These are phyloP conservation scores for Talaromyces thailandensis DNA, from an alignment of 495 filamentous ascomycete genomes.

Conservation along the genomic window DNA sequence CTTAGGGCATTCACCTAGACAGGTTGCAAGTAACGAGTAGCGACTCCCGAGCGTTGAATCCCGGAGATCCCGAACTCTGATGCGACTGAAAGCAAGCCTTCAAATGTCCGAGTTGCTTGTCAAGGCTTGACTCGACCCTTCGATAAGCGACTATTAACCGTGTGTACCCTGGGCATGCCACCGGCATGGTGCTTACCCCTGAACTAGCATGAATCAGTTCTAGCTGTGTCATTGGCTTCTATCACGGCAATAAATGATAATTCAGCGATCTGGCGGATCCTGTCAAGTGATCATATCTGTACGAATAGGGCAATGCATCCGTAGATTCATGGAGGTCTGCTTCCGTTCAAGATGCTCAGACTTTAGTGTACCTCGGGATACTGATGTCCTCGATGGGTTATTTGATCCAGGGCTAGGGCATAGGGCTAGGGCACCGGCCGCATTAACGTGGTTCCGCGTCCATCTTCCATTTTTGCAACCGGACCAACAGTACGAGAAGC, in stretches of 20 bases:
- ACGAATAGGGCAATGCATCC: not conserved
- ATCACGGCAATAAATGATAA: not conserved
- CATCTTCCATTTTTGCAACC: not conserved
- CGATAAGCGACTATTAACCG: too few species aligned
- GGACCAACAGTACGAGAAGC: too few species aligned
- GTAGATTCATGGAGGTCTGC: too few species aligned
- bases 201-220: not conserved
- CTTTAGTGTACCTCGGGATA: too few species aligned
- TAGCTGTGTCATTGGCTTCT: too few species aligned
- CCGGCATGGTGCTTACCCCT: not conserved
- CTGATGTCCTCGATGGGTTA: too few species aligned
- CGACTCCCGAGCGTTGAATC: not conserved
- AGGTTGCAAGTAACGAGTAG: not conserved
- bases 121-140: not conserved
- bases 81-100: not conserved
- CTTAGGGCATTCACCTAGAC: not conserved
- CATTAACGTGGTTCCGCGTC: not conserved
- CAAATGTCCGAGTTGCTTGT: not conserved
- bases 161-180: too few species aligned
- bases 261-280: not conserved
- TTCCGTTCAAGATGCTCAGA: too few species aligned
- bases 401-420: not conserved
- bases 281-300: not conserved
- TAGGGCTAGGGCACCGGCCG: not conserved
- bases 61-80: not conserved